phyloP scores from a whole-genome alignment of 2,329 filamentous ascomycete species.

The Seiridium cupressi region DNA sequence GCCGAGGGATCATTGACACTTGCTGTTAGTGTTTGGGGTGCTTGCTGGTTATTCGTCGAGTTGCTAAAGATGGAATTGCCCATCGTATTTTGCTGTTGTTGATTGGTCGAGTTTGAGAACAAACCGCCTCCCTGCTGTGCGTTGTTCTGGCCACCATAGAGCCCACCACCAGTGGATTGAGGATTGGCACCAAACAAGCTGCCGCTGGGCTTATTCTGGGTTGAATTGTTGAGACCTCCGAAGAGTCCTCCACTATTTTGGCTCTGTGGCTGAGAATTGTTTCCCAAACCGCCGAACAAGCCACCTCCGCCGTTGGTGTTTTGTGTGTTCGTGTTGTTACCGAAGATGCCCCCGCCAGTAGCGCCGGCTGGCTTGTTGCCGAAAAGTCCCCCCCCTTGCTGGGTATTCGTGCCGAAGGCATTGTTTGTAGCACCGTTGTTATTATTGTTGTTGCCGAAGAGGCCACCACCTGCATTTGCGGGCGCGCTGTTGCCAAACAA shows the following conservation, averaged over 20 bases:
- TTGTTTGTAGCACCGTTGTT: conserved; percentile 22
- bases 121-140: conserved; percentile 42
- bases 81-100: conserved; percentile 45
- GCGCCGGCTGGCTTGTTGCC: conserved; percentile 33
- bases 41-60: conserved; percentile 45
- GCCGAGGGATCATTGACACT: conserved; percentile 83
- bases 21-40: conserved; percentile 69
- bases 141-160: conserved; percentile 53
- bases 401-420: conserved; percentile 24
- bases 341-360: conserved; percentile 41
- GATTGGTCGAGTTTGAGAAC: conserved; percentile 46
- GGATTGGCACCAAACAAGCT: conserved; percentile 47
- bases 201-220: conserved; percentile 48
- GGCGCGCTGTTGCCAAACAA: conserved; percentile 34
- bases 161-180: conserved; percentile 41
- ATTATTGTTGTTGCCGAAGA: conserved; percentile 44
- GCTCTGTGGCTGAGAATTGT: conserved; percentile 33
- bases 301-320: conserved; percentile 38
- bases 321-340: conserved; percentile 33
- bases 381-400: conserved; percentile 44
- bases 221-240: conserved; percentile 43
- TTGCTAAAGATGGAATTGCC: conserved; percentile 60
- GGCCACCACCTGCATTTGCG: conserved; percentile 29
- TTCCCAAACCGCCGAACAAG: conserved; percentile 48
- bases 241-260: conserved; percentile 43